phyloP scores from a whole-genome alignment of 1,284 basidiomycete species.

The Fereydounia khargensis region DNA sequence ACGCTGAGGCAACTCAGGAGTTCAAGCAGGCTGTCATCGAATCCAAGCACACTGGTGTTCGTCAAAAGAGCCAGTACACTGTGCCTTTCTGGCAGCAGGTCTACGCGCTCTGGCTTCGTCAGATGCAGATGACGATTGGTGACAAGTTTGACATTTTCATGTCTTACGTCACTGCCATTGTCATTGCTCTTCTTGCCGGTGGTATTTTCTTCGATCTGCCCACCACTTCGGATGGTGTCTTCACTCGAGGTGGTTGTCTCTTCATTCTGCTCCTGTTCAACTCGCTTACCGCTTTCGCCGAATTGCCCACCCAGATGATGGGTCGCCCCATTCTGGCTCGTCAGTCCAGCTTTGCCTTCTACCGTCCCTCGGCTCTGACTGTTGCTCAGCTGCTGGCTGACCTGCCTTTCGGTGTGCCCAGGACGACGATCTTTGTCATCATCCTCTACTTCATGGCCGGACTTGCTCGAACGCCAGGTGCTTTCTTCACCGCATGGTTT shows the following conservation, averaged over 20 bases:
- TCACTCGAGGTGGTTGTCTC: not conserved
- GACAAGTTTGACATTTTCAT: not conserved
- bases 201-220: not conserved
- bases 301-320: not conserved
- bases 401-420: constrained; percentile 37
- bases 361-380: constrained; percentile 40
- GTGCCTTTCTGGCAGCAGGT: not conserved
- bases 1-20: constrained; percentile 15
- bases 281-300: not conserved
- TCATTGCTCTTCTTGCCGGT: not conserved
- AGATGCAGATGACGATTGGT: not conserved
- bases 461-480: constrained; percentile 22
- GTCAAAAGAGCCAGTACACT: constrained; percentile 8
- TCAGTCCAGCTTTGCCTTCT: constrained; percentile 40
- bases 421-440: constrained; percentile 29
- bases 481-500: constrained; percentile 45
- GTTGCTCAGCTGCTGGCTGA: constrained; percentile 42
- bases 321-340: constrained; percentile 46
- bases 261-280: not conserved
- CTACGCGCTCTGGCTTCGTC: not conserved
- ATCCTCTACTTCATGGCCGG: constrained; percentile 50
- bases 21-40: constrained; percentile 23
- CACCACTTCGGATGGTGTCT: not conserved
- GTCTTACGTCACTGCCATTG: not conserved
- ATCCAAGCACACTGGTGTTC: constrained; percentile 28